phyloP scores from a whole-genome alignment of 2,329 filamentous ascomycete species.

The Fusarium nanum region DNA sequence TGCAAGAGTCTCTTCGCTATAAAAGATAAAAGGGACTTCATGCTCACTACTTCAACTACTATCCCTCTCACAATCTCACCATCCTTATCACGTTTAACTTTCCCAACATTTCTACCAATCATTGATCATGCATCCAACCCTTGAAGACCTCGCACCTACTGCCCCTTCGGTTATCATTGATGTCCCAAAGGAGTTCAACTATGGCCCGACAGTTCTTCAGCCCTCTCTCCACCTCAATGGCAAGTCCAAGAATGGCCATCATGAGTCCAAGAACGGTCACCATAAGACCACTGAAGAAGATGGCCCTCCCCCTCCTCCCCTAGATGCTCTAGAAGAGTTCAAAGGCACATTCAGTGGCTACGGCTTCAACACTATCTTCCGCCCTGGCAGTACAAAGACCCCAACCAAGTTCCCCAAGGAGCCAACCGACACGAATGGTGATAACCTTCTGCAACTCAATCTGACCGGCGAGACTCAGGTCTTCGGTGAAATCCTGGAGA shows the following conservation, averaged over 20 bases:
- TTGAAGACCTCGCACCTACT: not conserved
- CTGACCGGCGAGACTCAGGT: not conserved
- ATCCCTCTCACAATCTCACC: not conserved
- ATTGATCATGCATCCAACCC: not conserved
- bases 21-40: accelerated
- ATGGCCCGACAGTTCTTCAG: not conserved
- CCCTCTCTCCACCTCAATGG: not conserved
- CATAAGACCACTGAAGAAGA: not conserved
- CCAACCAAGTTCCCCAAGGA: not conserved
- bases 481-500: accelerated
- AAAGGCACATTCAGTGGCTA: not conserved
- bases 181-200: not conserved
- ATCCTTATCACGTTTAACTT: not conserved
- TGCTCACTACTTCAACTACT: not conserved
- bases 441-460: not conserved
- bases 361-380: constrained; percentile 2
- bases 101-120: too few relatives aligned
- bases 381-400: not conserved
- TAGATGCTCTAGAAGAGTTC: not conserved
- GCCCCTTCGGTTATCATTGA: not conserved
- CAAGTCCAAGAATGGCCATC: not conserved
- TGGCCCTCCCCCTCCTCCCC: not conserved
- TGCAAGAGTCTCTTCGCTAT: not conserved
- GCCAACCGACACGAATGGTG: not conserved
- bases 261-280: not conserved